phyloP scores from a whole-genome alignment of 768 basidiomycete species.

The Mrakia gelida region DNA sequence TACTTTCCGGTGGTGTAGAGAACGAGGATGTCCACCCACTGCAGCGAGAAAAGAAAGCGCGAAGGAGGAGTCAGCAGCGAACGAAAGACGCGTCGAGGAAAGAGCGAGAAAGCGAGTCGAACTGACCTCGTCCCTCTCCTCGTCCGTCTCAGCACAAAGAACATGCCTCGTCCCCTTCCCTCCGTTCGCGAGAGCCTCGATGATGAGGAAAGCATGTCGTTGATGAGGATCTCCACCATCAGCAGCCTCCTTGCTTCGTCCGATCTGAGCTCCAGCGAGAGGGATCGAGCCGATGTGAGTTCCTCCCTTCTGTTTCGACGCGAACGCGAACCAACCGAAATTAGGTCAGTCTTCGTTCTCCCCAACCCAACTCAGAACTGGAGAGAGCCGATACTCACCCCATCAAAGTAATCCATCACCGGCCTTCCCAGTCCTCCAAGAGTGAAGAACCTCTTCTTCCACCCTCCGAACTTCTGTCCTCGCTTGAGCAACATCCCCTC shows the following conservation, averaged over 20 bases:
- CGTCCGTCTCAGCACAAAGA: conserved; percentile 91
- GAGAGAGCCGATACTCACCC: conserved; percentile 57
- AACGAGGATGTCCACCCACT: conserved; percentile 90
- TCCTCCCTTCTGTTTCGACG: conserved; percentile 67
- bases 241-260: conserved; percentile 65
- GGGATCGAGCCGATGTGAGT: conserved; percentile 82
- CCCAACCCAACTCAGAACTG: neutral
- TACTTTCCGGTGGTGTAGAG: conserved; percentile 71
- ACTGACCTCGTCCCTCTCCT: conserved; percentile 65
- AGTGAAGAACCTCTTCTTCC: conserved; percentile 95
- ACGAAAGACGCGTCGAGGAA: neutral
- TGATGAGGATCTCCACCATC: conserved; percentile 68
- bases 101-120: neutral
- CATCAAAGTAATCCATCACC: conserved; percentile 89
- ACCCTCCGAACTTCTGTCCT: conserved; percentile 93
- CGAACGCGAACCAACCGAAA: conserved; percentile 29
- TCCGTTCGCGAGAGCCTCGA: conserved; percentile 52
- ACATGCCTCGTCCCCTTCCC: conserved; percentile 65
- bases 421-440: conserved; percentile 63
- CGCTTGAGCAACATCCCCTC: conserved; percentile 94
- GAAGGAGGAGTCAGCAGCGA: neutral
- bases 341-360: too few relatives aligned
- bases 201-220: conserved; percentile 93
- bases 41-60: neutral
- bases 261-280: conserved; percentile 91